A percentile compares a stretch with the other conserved stretches of the same genome.
Evolutionary conservation across 2,329 filamentous ascomycete genomes (phyloP).

Genomic region (Botrytis hyacinthi): DNA sequence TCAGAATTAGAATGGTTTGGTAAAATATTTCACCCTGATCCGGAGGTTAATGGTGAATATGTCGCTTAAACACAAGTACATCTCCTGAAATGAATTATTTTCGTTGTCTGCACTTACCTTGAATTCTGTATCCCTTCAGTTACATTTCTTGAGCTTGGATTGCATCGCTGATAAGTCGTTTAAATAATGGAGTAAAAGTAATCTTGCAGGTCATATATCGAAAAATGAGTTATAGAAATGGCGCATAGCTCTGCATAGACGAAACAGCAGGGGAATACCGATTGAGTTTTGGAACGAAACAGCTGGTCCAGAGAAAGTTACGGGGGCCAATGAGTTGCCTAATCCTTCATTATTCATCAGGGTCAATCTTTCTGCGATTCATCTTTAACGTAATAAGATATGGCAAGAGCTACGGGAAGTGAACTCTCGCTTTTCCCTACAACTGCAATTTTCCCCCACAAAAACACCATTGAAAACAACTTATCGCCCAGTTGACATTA

Average conservation of each 20-base stretch:
- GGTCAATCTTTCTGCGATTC: not conserved
- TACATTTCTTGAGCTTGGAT: not conserved
- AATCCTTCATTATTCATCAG: not conserved
- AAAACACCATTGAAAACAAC: not conserved
- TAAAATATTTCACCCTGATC: not conserved
- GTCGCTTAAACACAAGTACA: not conserved
- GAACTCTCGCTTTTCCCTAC: not conserved
- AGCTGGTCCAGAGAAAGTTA: too few species aligned
- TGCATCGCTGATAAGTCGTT: not conserved
- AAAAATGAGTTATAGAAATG: not conserved
- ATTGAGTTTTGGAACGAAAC: not conserved
- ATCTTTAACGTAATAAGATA: not conserved
- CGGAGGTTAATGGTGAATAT: not conserved
- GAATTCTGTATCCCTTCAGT: not conserved
- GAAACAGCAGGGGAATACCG: not conserved
- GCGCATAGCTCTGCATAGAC: not conserved
- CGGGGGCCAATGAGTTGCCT: not conserved
- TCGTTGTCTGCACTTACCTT: not conserved
- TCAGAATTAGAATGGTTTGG: too few species aligned
- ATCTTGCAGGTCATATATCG: not conserved
- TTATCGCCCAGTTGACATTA: not conserved
- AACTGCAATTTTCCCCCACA: not conserved
- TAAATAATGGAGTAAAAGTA: not conserved
- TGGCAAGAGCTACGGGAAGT: slow-evolving; percentile 9
- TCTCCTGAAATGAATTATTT: not conserved